Percentiles rank a stretch among this genome's conserved stretches.
Evolutionary conservation across 768 basidiomycete species (phyloP).

Genomic region (Lactifluus piperatus): DNA sequence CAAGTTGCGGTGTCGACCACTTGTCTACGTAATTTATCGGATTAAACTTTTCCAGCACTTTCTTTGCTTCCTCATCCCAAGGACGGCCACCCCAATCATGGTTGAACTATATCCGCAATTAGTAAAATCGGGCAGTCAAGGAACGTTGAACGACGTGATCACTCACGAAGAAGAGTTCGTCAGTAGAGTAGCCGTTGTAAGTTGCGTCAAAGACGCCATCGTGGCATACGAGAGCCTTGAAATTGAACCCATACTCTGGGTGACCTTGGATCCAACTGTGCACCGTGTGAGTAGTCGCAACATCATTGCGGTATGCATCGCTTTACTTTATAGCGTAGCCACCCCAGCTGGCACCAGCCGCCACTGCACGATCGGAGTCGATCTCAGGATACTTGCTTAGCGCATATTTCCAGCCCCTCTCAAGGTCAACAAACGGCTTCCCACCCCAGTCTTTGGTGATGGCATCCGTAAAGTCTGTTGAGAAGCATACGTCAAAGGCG

Average conservation of each 20-base stretch:
- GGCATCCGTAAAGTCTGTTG: conserved; percentile 66
- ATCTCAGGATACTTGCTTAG: conserved; percentile 65
- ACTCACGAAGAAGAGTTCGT: conserved; percentile 85
- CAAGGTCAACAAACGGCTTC: conserved; percentile 73
- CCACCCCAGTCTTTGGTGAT: conserved; percentile 81
- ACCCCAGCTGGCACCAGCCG: conserved; percentile 79
- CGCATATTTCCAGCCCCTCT: conserved; percentile 64
- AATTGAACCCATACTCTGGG: conserved; percentile 77
- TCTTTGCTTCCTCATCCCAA: conserved; percentile 54
- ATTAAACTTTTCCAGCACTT: conserved; percentile 57
- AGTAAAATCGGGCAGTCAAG: neutral
- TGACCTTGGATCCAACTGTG: conserved; percentile 91
- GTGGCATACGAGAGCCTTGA: conserved; percentile 88
- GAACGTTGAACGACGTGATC: neutral
- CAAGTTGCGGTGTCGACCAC: conserved; percentile 79
- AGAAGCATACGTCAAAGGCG: neutral
- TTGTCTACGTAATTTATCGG: conserved; percentile 75
- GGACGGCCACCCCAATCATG: conserved; percentile 82
- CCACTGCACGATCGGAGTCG: conserved; percentile 46
- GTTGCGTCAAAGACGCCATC: conserved; percentile 85
- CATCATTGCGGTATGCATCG: neutral
- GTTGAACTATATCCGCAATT: conserved; percentile 48
- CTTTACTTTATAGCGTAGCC: conserved; percentile 80
- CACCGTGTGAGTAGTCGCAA: neutral
- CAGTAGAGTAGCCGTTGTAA: conserved; percentile 83